phyloP scores from a whole-genome alignment of 257 asterid species.

The Solanum etuberosum region DNA sequence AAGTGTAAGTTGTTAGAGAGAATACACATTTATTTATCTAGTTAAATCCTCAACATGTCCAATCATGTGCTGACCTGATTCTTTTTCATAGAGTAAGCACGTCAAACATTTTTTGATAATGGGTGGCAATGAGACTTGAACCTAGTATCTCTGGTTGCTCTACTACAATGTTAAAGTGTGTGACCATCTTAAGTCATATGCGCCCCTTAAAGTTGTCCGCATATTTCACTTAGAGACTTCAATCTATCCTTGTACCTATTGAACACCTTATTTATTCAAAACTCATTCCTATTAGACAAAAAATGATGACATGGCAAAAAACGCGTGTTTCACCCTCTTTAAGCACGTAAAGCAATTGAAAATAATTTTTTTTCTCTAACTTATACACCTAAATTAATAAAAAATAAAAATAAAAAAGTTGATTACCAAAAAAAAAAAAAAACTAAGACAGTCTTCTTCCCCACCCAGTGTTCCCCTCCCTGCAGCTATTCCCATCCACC shows the following conservation, averaged over 20 bases:
- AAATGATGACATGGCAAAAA: no score
- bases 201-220: no score
- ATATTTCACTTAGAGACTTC: no score
- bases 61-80: background rate
- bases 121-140: background rate
- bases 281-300: no score
- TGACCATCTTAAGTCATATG: background rate
- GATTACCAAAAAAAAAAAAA: no score
- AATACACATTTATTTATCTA: background rate
- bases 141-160: background rate
- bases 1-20: background rate
- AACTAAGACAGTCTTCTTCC: background rate
- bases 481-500: background rate
- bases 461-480: background rate
- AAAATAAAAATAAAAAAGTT: no score
- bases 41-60: background rate
- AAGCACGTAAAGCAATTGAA: no score
- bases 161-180: background rate
- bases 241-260: no score
- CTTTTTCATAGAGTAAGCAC: background rate
- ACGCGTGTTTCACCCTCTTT: no score
- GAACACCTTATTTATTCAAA: no score
- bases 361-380: no score
- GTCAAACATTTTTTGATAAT: background rate
- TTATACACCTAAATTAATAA: no score